Conservation (phyloP, 2,329 filamentous ascomycete genomes). For the Zalaria obscura region DNA sequence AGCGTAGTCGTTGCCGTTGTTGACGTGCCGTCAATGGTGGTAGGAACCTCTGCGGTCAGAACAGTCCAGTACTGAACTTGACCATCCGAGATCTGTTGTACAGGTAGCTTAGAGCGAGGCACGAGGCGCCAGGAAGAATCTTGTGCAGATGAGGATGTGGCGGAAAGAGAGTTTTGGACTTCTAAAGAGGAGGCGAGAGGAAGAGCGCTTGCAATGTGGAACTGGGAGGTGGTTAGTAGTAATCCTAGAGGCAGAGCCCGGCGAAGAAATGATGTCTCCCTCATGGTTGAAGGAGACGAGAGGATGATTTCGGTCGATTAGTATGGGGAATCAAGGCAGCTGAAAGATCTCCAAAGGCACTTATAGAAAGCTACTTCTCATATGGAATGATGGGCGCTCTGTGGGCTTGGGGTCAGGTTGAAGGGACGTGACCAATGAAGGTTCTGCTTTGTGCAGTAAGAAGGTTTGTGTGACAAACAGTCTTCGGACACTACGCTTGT, state of each 20-base stretch:
- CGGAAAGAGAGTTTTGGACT: no score
- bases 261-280: slow-evolving; percentile 1
- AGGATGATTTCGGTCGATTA: background rate
- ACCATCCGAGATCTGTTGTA: slow-evolving; percentile 9
- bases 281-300: background rate
- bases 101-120: background rate
- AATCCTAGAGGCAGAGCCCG: background rate
- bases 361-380: background rate
- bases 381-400: background rate
- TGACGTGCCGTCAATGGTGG: background rate
- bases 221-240: background rate
- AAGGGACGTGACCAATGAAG: background rate
- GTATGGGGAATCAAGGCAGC: background rate
- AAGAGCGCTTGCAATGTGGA: background rate
- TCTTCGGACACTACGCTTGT: background rate
- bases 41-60: slow-evolving; percentile 1
- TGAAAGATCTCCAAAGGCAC: background rate
- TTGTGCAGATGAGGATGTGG: no score
- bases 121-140: background rate
- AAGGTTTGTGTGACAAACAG: background rate
- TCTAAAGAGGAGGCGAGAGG: background rate
- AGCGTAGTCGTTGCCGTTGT: slow-evolving; percentile 3
- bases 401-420: background rate
- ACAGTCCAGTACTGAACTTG: slow-evolving; percentile 7
- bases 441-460: background rate